Percentiles rank a stretch among this genome's conserved stretches.
Evolutionary conservation across 2,329 filamentous ascomycete genomes (phyloP).

Genomic region (Aspergillus proliferans): DNA sequence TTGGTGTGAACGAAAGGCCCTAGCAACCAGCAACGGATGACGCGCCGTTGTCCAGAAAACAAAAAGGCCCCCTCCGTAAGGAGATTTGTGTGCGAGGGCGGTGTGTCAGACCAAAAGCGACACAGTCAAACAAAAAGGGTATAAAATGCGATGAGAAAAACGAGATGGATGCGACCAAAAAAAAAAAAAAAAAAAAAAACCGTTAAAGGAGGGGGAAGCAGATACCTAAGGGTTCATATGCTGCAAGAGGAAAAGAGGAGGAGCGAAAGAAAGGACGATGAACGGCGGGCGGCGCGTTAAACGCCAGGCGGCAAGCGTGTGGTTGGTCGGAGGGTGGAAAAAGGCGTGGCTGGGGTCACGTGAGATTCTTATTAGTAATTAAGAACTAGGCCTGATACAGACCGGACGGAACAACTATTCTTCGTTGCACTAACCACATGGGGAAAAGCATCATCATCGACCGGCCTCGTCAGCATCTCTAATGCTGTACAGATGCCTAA

Average conservation of each 20-base stretch:
- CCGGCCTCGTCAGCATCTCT: conserved; percentile 8
- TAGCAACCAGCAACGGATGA: conserved; percentile 20
- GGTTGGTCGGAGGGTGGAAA: not conserved
- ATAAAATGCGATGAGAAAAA: not conserved
- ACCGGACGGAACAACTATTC: conserved; percentile 10
- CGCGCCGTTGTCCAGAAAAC: conserved; percentile 29
- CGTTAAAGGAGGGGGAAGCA: not conserved
- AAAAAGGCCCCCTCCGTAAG: conserved; percentile 11
- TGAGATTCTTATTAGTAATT: conserved; percentile 9
- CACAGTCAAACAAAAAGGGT: not conserved
- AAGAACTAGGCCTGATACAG: conserved; percentile 10
- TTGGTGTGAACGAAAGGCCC: conserved; percentile 10
- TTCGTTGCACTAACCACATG: conserved; percentile 14
- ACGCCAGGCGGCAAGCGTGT: not conserved
- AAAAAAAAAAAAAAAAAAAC: not conserved
- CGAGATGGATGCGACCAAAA: not conserved
- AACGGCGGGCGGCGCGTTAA: not conserved
- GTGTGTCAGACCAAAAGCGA: not conserved
- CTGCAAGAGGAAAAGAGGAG: conserved; percentile 2
- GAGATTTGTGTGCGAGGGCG: not conserved
- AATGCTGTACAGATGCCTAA: not conserved
- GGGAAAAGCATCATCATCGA: conserved; percentile 24
- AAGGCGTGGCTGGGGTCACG: conserved; percentile 26
- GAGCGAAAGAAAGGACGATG: conserved; percentile 1
- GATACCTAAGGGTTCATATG: conserved; percentile 5